These are phyloP conservation scores for Sophora flavescens DNA, from an alignment of 306 rosid species.

Conservation along the genomic window DNA sequence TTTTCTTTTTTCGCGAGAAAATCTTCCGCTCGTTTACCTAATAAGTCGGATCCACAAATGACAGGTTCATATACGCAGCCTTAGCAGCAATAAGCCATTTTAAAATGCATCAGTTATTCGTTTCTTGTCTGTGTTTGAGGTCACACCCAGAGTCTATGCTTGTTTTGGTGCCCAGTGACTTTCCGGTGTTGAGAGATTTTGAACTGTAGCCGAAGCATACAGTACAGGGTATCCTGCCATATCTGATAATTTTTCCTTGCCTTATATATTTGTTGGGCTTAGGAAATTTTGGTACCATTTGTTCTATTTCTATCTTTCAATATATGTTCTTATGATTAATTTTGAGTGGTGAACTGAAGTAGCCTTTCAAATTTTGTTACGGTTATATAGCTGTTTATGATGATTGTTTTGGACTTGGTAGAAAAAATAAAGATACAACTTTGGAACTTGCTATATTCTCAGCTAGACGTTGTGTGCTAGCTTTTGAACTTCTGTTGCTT, in stretches of 20 bases:
- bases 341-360: conserved; percentile 29
- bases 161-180: conserved; percentile 32
- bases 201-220: conserved; percentile 23
- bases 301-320: conserved; percentile 22
- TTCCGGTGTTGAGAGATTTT: conserved; percentile 11
- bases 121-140: conserved; percentile 32
- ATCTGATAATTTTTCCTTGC: conserved; percentile 63
- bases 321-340: conserved; percentile 20
- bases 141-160: conserved; percentile 36
- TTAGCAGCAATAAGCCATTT: conserved; percentile 50
- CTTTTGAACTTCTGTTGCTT: not conserved
- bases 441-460: not conserved
- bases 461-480: not conserved
- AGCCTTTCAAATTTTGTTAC: conserved; percentile 21
- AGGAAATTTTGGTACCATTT: conserved; percentile 64
- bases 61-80: conserved; percentile 45
- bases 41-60: conserved; percentile 49
- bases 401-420: conserved; percentile 8
- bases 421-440: not conserved
- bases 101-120: conserved; percentile 9
- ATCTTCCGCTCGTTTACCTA: conserved; percentile 47
- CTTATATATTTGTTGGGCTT: conserved; percentile 72
- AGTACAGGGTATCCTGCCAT: conserved; percentile 41
- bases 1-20: conserved; percentile 7
- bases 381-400: not conserved